A percentile compares a stretch with the other conserved stretches of the same genome.
Evolutionary conservation across 148 eudicot species (phyloP).

Genomic region (Spergularia bocconei): DNA sequence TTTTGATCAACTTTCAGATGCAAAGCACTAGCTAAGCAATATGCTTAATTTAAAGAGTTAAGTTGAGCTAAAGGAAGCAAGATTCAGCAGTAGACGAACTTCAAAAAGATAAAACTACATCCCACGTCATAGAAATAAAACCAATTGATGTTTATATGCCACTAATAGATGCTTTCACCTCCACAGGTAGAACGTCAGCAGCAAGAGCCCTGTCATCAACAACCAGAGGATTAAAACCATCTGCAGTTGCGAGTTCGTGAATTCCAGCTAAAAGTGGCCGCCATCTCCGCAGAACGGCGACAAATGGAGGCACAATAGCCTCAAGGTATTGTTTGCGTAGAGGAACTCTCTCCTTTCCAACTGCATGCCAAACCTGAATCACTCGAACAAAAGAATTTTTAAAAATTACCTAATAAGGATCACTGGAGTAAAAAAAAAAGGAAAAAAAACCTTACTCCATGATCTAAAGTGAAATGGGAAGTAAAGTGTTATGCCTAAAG

Average conservation of each 20-base stretch:
- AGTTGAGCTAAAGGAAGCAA: no score
- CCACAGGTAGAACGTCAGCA: constrained; percentile 88
- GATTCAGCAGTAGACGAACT: no score
- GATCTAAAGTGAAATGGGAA: constrained; percentile 7
- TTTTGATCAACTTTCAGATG: no score
- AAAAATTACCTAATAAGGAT: not conserved
- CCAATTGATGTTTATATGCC: not conserved
- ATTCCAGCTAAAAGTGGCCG: constrained; percentile 94
- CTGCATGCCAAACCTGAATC: constrained; percentile 91
- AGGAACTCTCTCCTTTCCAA: constrained; percentile 70
- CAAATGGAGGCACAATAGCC: constrained; percentile 89
- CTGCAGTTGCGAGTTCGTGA: constrained; percentile 88
- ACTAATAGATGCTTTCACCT: constrained; percentile 47
- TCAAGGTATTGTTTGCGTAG: constrained; percentile 89
- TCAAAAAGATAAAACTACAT: not conserved
- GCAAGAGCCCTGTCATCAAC: constrained; percentile 87
- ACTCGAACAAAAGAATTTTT: constrained; percentile 6
- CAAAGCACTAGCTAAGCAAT: no score
- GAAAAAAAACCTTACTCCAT: not conserved
- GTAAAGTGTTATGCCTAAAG: not conserved
- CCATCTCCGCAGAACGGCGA: constrained; percentile 91
- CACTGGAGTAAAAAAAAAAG: not conserved
- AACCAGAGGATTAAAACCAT: constrained; percentile 84
- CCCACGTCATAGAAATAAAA: not conserved
- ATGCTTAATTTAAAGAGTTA: no score